Evolutionary conservation across 805 yeast species (phyloP).

Genomic region (Grigorovia humatica): DNA sequence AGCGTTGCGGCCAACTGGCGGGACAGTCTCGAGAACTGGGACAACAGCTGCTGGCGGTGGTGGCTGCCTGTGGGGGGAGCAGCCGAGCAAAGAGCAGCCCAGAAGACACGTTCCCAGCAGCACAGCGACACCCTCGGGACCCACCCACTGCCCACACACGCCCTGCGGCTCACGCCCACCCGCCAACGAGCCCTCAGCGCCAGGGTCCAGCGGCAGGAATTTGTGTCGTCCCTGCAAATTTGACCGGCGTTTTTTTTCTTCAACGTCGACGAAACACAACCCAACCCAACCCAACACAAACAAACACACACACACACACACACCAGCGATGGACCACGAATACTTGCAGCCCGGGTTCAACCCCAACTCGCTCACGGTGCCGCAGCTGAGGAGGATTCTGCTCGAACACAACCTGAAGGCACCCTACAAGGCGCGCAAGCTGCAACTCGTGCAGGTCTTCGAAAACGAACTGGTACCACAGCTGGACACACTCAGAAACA

Average conservation of each 20-base stretch:
- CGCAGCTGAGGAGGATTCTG: slow-evolving; percentile 58
- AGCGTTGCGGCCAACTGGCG: slow-evolving; percentile 15
- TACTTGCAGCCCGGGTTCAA: slow-evolving; percentile 41
- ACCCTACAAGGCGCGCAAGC: slow-evolving; percentile 56
- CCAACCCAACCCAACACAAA: too few relatives aligned
- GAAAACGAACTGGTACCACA: slow-evolving; percentile 40
- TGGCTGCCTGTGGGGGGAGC: background rate
- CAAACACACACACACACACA: background rate
- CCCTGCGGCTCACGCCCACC: background rate
- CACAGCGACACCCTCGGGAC: background rate
- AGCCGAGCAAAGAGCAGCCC: background rate
- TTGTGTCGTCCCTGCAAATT: background rate
- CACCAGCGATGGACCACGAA: background rate
- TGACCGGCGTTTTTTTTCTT: background rate
- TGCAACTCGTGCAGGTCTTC: slow-evolving; percentile 48
- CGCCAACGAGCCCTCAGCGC: too few relatives aligned
- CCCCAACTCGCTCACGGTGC: slow-evolving; percentile 52
- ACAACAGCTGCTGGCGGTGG: background rate
- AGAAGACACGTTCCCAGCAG: background rate
- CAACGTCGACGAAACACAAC: background rate
- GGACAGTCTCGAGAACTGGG: slow-evolving; percentile 7
- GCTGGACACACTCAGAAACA: slow-evolving; percentile 33
- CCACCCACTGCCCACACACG: background rate
- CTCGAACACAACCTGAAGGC: slow-evolving; percentile 46
- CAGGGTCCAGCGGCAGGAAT: background rate